phyloP scores from a whole-genome alignment of 495 filamentous ascomycete genomes.

The Collariella sp. region DNA sequence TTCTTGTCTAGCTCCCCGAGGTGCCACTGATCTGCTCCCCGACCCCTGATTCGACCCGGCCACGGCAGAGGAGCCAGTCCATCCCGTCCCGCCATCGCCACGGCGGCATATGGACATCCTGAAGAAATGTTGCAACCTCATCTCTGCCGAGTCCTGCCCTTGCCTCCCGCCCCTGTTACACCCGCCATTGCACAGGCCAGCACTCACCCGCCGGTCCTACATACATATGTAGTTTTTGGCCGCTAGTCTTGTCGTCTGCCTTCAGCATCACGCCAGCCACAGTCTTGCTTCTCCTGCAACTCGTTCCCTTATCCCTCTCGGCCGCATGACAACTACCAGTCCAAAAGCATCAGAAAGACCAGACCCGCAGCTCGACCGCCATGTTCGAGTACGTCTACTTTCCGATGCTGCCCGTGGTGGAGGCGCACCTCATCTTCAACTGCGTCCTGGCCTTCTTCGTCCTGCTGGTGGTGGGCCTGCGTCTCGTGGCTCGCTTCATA shows the following conservation, averaged over 20 bases:
- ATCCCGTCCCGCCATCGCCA: background rate
- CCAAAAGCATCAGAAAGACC: background rate
- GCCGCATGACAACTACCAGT: background rate
- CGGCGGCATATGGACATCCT: background rate
- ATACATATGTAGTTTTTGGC: background rate
- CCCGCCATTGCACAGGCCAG: background rate
- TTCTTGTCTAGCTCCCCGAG: too few relatives aligned
- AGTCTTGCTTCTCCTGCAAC: background rate
- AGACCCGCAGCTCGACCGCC: background rate
- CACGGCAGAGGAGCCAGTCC: background rate
- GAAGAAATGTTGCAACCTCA: background rate
- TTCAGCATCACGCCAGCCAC: background rate
- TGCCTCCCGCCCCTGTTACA: background rate
- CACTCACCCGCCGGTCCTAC: background rate
- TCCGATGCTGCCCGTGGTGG: constrained; percentile 9
- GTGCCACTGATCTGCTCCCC: background rate
- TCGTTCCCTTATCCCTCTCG: background rate
- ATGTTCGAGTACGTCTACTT: constrained; percentile 13
- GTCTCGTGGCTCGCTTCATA: constrained; percentile 13
- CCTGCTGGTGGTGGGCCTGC: constrained; percentile 11
- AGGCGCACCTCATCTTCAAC: constrained; percentile 20
- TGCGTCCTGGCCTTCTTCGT: constrained; percentile 9
- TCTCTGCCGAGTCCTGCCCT: background rate
- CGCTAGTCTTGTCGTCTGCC: too few relatives aligned
- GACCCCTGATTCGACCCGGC: background rate